phyloP scores from a whole-genome alignment of 176 grass and related monocot genomes.

The Oryza brachyantha region DNA sequence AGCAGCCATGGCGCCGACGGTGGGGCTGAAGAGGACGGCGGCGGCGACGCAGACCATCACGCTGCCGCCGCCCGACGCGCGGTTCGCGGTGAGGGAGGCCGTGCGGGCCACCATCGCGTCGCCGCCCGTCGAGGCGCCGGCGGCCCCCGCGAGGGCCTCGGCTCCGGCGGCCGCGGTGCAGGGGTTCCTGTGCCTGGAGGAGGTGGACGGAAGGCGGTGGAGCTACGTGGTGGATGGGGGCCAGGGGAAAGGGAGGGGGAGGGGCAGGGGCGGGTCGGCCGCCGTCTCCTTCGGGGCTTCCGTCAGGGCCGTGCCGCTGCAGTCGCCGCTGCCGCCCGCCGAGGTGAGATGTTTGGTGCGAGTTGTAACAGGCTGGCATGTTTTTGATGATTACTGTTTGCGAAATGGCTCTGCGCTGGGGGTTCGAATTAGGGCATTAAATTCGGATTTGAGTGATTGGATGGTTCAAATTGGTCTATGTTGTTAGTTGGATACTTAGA shows the following conservation, averaged over 20 bases:
- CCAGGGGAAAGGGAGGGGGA: not conserved
- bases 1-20: slow-evolving; percentile 70
- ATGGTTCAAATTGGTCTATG: not conserved
- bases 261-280: not conserved
- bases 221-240: slow-evolving; percentile 69
- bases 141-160: slow-evolving; percentile 10
- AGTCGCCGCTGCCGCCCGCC: slow-evolving; percentile 69
- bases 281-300: slow-evolving; percentile 28
- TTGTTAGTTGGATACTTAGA: not conserved
- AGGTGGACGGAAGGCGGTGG: slow-evolving; percentile 89
- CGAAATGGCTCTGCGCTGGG: not conserved
- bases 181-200: slow-evolving; percentile 83
- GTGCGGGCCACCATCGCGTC: slow-evolving; percentile 59
- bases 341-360: slow-evolving; percentile 48
- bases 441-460: not conserved
- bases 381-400: slow-evolving; percentile 6
- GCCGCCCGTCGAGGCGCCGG: slow-evolving; percentile 22
- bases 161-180: slow-evolving; percentile 28
- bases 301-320: slow-evolving; percentile 64
- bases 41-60: slow-evolving; percentile 61
- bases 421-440: slow-evolving; percentile 25
- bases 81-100: slow-evolving; percentile 58
- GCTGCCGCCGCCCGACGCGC: slow-evolving; percentile 47
- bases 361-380: not conserved
- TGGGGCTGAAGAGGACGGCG: slow-evolving; percentile 56